Base-by-base conservation (phyloP, 345 rosid species). In the Euphorbia peplus region DNA sequence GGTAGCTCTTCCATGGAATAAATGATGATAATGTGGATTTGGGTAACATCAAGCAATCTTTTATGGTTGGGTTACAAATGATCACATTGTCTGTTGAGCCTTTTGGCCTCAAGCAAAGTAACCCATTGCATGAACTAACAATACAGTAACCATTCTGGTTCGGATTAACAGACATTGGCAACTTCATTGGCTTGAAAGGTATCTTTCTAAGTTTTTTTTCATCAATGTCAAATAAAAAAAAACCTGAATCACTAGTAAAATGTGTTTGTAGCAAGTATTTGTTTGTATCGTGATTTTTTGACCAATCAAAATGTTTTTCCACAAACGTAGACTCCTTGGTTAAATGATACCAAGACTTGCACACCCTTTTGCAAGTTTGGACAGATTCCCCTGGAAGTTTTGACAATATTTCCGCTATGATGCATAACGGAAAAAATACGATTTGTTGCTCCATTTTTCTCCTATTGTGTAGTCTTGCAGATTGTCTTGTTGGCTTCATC, bases 41-140 rank as follows among this genome's bases (percentile, higher is more conserved):
- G 14, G 67, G 39, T 63, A 44, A 44, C 8, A 63, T 8, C 55
- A 46, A 46, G 9, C 53, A 63, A 42, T 63, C 53, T 16, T 19
- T 44, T 16, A 24, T 63, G 12, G 26, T 22, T 15, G 67, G 67
- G 26, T 63, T 63, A 28, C 67, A 63, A 25, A 63, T 63, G 6
- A 63, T 18, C 39, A 44, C 55, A 13, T 37, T 32, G 18, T 63
- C 53, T 0, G 46, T 5, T 19, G 15, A 44, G 4, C 9, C 22
- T 25, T 63, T 63, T 3, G 53, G 37, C 3, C 37, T 10, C 46
- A 44, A 42, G 14, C 51, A 63, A 46, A 63, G 52, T n/a, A 63
- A 63, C 6, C 66, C 66, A 63, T 63, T 7, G 13, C 32, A 63
- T 2, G 53, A 24, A 44, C 19, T 3, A 1, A 63, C 18, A 30